These are phyloP conservation scores for Diaporthe sp. DNA, from an alignment of 2,329 filamentous ascomycete species.

Conservation along the genomic window DNA sequence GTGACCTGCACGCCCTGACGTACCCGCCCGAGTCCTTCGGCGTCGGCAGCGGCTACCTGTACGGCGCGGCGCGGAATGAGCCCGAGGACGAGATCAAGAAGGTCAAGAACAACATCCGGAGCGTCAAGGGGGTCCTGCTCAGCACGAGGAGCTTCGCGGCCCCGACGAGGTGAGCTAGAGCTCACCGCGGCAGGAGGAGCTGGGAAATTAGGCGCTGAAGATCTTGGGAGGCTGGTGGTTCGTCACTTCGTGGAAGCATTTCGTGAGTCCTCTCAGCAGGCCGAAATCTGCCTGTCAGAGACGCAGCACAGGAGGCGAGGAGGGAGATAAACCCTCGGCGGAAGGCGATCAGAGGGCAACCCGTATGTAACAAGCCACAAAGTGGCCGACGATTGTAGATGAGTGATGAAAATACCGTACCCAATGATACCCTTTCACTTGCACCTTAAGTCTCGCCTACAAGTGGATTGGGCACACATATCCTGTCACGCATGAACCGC, in stretches of 20 bases:
- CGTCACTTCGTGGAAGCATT: no score
- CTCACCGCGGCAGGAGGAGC: neutral
- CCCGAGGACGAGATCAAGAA: conserved; percentile 80
- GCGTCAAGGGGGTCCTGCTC: conserved; percentile 84
- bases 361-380: neutral
- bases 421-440: conserved; percentile 23
- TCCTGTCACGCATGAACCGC: neutral
- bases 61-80: conserved; percentile 62
- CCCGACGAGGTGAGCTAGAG: conserved; percentile 49
- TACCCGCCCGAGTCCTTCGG: conserved; percentile 59
- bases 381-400: neutral
- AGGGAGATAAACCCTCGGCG: neutral
- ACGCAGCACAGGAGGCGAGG: neutral
- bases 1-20: conserved; percentile 75
- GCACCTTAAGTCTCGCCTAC: neutral
- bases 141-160: conserved; percentile 81
- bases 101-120: conserved; percentile 81
- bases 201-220: neutral
- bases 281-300: neutral
- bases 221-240: neutral
- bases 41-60: conserved; percentile 56
- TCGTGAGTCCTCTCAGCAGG: no score
- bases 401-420: conserved; percentile 15
- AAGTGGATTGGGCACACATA: neutral
- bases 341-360: neutral